These are phyloP conservation scores for Candida ovalis DNA, from an alignment of 805 yeast species.

Conservation along the genomic window DNA sequence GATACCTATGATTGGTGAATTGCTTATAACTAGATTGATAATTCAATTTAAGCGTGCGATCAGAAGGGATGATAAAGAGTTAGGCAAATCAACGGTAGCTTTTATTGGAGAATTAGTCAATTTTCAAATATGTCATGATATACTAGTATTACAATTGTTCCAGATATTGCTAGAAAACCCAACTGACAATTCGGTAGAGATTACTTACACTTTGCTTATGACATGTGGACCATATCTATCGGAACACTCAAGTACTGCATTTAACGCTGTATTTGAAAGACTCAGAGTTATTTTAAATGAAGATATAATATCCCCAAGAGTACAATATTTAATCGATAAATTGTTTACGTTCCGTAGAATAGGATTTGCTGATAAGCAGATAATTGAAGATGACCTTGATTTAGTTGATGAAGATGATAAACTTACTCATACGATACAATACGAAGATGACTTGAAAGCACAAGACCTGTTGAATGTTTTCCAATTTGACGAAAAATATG, in stretches of 20 bases:
- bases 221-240: slow-evolving; percentile 50
- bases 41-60: slow-evolving; percentile 55
- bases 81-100: slow-evolving; percentile 39
- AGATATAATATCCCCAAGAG: slow-evolving; percentile 39
- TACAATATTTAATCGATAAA: slow-evolving; percentile 45
- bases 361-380: slow-evolving; percentile 36
- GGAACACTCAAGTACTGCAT: slow-evolving; percentile 32
- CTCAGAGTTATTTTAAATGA: slow-evolving; percentile 60
- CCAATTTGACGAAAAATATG: slow-evolving; percentile 47
- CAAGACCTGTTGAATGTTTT: slow-evolving; percentile 47
- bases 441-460: slow-evolving; percentile 49
- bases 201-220: slow-evolving; percentile 48
- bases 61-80: slow-evolving; percentile 40
- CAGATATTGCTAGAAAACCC: slow-evolving; percentile 40
- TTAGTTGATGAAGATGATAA: slow-evolving; percentile 62
- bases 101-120: slow-evolving; percentile 64
- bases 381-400: slow-evolving; percentile 47
- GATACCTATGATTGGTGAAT: slow-evolving; percentile 64
- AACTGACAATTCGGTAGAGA: slow-evolving; percentile 53
- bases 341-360: slow-evolving; percentile 48
- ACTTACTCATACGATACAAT: slow-evolving; percentile 48
- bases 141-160: slow-evolving; percentile 49
- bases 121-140: slow-evolving; percentile 55
- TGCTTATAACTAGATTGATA: slow-evolving; percentile 49
- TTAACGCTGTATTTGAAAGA: slow-evolving; percentile 48